phyloP scores from a whole-genome alignment of 169 alveolate genomes.

The Plasmodium vivax region DNA sequence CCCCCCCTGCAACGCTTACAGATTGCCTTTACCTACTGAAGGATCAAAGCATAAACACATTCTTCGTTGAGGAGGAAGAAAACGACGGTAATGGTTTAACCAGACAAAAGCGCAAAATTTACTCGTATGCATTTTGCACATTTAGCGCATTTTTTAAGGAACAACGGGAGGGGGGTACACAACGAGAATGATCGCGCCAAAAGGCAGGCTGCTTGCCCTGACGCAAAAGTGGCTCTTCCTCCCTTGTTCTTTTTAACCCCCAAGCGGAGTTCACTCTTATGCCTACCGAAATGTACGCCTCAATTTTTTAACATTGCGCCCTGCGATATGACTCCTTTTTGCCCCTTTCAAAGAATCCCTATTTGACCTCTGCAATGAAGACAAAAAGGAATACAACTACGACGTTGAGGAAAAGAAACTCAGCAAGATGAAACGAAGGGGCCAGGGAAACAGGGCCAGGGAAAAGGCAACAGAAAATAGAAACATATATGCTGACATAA shows the following conservation, averaged over 20 bases:
- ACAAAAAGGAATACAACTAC: slow-evolving; percentile 63
- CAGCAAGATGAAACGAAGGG: slow-evolving; percentile 17
- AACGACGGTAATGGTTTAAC: slow-evolving; percentile 23
- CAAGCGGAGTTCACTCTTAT: background rate
- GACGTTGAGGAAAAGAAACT: slow-evolving; percentile 66
- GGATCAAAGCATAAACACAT: slow-evolving; percentile 12
- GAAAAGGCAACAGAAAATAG: slow-evolving; percentile 32
- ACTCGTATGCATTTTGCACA: background rate
- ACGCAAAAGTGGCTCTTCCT: background rate
- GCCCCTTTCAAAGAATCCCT: slow-evolving; percentile 16
- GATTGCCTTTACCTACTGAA: slow-evolving; percentile 53
- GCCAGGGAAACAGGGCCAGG: background rate
- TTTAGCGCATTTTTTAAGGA: background rate
- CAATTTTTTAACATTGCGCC: background rate
- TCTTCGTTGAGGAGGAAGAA: slow-evolving; percentile 46
- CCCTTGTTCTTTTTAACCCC: background rate
- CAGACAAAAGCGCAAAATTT: background rate
- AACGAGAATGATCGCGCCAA: background rate
- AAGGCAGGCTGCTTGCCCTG: background rate
- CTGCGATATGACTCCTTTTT: background rate
- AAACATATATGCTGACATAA: slow-evolving; percentile 64
- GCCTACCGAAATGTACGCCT: background rate
- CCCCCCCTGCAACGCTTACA: background rate
- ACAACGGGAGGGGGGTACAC: background rate
- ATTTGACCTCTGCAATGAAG: slow-evolving; percentile 64